Conservation (phyloP, 2,329 filamentous ascomycete genomes). For the Thermothelomyces thermophilus region DNA sequence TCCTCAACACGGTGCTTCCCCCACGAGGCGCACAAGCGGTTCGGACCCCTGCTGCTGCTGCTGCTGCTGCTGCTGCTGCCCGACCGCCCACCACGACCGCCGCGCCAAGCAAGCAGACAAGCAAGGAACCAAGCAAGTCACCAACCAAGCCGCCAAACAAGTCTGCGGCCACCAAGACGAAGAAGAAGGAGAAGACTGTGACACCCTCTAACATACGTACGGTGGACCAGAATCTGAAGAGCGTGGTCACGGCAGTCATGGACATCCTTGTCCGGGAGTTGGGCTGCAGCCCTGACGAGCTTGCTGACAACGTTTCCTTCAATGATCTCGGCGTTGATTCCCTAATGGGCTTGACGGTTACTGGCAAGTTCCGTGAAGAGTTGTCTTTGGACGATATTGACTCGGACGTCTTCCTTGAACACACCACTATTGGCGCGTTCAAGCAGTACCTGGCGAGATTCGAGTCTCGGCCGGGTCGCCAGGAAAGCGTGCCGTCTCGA, state of each 20-base stretch:
- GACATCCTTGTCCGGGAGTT: slow-evolving; percentile 52
- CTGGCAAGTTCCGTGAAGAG: slow-evolving; percentile 51
- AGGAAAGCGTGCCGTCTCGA: slow-evolving; percentile 23
- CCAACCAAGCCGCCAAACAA: slow-evolving; percentile 30
- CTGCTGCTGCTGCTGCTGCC: slow-evolving; percentile 13
- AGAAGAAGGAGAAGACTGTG: slow-evolving; percentile 41
- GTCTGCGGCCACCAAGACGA: slow-evolving; percentile 31
- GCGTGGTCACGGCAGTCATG: slow-evolving; percentile 41
- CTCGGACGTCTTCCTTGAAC: slow-evolving; percentile 47
- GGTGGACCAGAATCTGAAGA: slow-evolving; percentile 46
- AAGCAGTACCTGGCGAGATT: slow-evolving; percentile 39
- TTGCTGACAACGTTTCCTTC: slow-evolving; percentile 51
- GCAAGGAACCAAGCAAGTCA: background rate
- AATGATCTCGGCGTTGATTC: slow-evolving; percentile 55
- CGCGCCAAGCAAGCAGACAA: background rate
- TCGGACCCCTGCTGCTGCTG: slow-evolving; percentile 24
- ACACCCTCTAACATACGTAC: slow-evolving; percentile 41
- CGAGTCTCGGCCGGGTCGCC: slow-evolving; percentile 29
- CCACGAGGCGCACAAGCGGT: slow-evolving; percentile 43
- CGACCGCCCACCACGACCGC: background rate
- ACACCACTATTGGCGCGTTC: slow-evolving; percentile 48
- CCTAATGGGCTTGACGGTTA: slow-evolving; percentile 53
- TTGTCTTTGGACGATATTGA: slow-evolving; percentile 49
- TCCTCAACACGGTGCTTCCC: slow-evolving; percentile 61
- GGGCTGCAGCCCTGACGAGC: slow-evolving; percentile 47